A percentile compares a stretch with the other conserved stretches of the same genome.
phyloP scores from a whole-genome alignment of 2,329 filamentous ascomycete genomes.

The Dryadomyces quercus-mongolicae region DNA sequence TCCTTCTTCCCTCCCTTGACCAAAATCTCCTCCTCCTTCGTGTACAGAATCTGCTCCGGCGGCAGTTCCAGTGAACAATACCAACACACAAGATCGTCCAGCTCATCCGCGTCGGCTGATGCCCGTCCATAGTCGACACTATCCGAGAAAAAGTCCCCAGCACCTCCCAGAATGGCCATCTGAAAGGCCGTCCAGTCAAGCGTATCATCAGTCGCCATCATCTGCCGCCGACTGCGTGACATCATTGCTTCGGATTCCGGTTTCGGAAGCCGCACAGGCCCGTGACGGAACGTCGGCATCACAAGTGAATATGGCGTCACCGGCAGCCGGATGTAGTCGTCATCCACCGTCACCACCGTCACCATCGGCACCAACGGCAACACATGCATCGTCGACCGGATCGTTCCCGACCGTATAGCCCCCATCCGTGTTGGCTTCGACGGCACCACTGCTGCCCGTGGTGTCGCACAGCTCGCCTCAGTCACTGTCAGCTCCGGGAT shows the following conservation, averaged over 20 bases:
- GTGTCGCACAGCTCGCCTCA: constrained; percentile 1
- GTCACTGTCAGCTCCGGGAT: constrained; percentile 28
- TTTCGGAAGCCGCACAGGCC: constrained; percentile 39
- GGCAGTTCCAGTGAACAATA: constrained; percentile 38
- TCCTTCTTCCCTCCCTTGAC: neutral
- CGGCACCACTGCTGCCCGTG: neutral
- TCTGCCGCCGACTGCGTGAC: constrained; percentile 1
- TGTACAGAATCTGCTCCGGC: constrained; percentile 25
- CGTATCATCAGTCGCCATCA: constrained; percentile 30
- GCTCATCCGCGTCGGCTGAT: constrained; percentile 29
- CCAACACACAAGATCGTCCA: constrained; percentile 37
- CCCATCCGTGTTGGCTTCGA: too few species aligned
- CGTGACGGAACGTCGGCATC: constrained; percentile 39
- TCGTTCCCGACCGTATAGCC: neutral
- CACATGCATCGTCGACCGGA: neutral
- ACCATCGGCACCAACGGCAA: neutral
- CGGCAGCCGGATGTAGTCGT: constrained; percentile 33
- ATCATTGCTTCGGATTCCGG: constrained; percentile 19
- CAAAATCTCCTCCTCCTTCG: neutral
- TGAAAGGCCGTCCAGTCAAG: constrained; percentile 55
- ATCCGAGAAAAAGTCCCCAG: constrained; percentile 37
- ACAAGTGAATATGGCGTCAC: constrained; percentile 37
- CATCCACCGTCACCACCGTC: constrained; percentile 12
- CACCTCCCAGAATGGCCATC: constrained; percentile 49
- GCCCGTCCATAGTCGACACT: constrained; percentile 25